Percentiles rank a stretch among this genome's conserved stretches.
Evolutionary conservation across 352 stramenopile species (phyloP).

Genomic region (Globisporangium irregulare): DNA sequence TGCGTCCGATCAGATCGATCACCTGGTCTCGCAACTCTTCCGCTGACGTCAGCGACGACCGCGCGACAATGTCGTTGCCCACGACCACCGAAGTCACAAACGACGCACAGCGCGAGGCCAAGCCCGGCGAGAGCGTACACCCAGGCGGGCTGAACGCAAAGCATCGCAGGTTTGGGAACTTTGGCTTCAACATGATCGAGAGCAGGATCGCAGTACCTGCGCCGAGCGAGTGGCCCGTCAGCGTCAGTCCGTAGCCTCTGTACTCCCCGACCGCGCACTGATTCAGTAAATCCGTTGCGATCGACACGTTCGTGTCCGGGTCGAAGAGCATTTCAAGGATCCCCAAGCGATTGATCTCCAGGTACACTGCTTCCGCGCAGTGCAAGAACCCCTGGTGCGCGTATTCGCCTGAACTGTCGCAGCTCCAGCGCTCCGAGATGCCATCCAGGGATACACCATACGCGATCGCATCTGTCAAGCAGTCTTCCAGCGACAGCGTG

Average conservation of each 20-base stretch:
- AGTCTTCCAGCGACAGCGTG: slow-evolving; percentile 86
- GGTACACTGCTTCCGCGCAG: slow-evolving; percentile 67
- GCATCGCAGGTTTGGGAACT: slow-evolving; percentile 77
- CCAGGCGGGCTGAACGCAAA: slow-evolving; percentile 79
- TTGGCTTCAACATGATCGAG: slow-evolving; percentile 72
- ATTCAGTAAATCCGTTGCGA: slow-evolving; percentile 58
- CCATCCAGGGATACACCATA: slow-evolving; percentile 78
- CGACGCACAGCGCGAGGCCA: slow-evolving; percentile 50
- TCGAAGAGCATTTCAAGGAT: slow-evolving; percentile 88
- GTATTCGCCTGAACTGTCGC: slow-evolving; percentile 65
- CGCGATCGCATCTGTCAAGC: slow-evolving; percentile 81
- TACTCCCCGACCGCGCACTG: slow-evolving; percentile 58
- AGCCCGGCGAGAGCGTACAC: slow-evolving; percentile 69
- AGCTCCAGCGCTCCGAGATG: slow-evolving; percentile 58
- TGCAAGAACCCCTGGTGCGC: slow-evolving; percentile 84
- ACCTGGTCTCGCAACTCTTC: slow-evolving; percentile 80
- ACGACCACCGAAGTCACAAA: slow-evolving; percentile 83
- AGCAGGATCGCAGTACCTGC: slow-evolving; percentile 71
- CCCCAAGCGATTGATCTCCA: slow-evolving; percentile 67
- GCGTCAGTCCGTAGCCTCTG: slow-evolving; percentile 61
- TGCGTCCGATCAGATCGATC: slow-evolving; percentile 79
- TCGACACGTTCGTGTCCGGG: slow-evolving; percentile 36
- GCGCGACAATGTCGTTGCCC: slow-evolving; percentile 81
- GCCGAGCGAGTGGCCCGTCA: slow-evolving; percentile 84
- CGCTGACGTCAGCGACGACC: slow-evolving; percentile 70